Percentiles rank a stretch among this genome's conserved stretches.
These are phyloP conservation scores for Plasmodium billcollinsi DNA, from an alignment of 169 alveolate genomes.

Conservation along the genomic window DNA sequence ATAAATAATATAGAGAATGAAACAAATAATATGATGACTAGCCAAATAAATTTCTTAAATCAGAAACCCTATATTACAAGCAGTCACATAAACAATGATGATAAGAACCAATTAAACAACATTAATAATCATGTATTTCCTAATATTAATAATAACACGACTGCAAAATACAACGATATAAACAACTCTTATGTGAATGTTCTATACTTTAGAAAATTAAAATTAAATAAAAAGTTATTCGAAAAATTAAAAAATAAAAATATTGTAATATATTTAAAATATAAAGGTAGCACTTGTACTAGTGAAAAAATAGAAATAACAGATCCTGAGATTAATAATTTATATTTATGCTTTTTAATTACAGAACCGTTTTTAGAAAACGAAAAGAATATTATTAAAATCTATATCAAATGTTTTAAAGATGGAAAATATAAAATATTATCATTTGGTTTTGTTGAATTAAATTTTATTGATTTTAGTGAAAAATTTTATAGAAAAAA, in stretches of 20 bases:
- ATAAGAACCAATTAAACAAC: too few species aligned
- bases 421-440: slow-evolving; percentile 67
- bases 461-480: slow-evolving; percentile 33
- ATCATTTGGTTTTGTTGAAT: slow-evolving; percentile 60
- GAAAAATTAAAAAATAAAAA: slow-evolving; percentile 63
- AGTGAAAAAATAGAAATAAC: slow-evolving; percentile 49
- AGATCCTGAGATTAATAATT: slow-evolving; percentile 36
- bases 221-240: slow-evolving; percentile 63
- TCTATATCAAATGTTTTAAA: slow-evolving; percentile 70
- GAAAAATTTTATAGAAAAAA: slow-evolving; percentile 73
- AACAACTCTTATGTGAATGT: slow-evolving; percentile 46
- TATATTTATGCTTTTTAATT: slow-evolving; percentile 59
- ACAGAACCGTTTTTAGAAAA: slow-evolving; percentile 45
- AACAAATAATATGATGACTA: too few species aligned
- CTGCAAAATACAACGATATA: background rate
- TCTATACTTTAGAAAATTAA: slow-evolving; percentile 47
- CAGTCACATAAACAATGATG: too few species aligned
- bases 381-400: slow-evolving; percentile 65
- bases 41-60: too few species aligned
- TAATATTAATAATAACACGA: background rate
- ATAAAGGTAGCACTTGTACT: slow-evolving; percentile 62
- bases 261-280: slow-evolving; percentile 61
- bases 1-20: too few species aligned
- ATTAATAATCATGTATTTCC: background rate
- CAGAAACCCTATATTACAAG: too few species aligned